Percentiles rank a stretch among this genome's conserved stretches.
Conservation (phyloP, 2,329 filamentous ascomycete genomes). For the Bimuria novae-zelandiae region DNA sequence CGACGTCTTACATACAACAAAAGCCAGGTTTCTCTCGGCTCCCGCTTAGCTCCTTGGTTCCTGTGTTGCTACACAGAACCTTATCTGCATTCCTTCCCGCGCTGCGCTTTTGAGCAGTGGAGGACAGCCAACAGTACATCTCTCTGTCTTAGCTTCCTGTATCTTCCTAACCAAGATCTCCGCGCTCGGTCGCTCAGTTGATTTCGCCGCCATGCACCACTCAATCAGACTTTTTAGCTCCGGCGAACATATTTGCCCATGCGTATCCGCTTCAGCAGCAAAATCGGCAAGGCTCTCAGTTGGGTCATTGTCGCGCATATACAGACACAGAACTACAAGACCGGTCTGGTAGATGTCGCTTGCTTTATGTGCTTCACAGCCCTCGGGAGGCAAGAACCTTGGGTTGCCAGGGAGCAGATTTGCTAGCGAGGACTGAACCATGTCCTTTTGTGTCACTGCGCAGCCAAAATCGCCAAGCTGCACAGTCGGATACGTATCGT, state of each 20-base stretch:
- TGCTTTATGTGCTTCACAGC: not conserved
- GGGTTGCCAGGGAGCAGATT: not conserved
- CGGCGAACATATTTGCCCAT: not conserved
- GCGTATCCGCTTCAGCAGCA: not conserved
- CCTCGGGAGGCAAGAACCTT: not conserved
- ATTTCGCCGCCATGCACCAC: not conserved
- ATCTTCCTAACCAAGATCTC: not conserved
- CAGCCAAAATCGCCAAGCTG: constrained; percentile 4
- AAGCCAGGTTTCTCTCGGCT: too few relatives aligned
- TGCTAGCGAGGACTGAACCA: not conserved
- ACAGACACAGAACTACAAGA: constrained; percentile 3
- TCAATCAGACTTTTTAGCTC: not conserved
- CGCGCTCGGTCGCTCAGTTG: not conserved
- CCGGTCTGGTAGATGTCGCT: constrained; percentile 6
- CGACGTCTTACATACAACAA: too few relatives aligned
- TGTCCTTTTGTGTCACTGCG: not conserved
- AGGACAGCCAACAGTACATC: not conserved
- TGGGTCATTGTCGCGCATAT: not conserved
- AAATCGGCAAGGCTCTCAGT: constrained; percentile 1
- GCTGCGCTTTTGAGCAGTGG: not conserved
- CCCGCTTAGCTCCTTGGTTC: too few relatives aligned
- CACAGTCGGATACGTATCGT: not conserved
- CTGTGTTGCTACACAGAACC: too few relatives aligned
- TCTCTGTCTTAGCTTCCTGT: not conserved
- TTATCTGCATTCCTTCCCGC: too few relatives aligned